Evolutionary conservation across 768 basidiomycete genomes (phyloP).

Genomic region (Phanerodontia chrysosporium): DNA sequence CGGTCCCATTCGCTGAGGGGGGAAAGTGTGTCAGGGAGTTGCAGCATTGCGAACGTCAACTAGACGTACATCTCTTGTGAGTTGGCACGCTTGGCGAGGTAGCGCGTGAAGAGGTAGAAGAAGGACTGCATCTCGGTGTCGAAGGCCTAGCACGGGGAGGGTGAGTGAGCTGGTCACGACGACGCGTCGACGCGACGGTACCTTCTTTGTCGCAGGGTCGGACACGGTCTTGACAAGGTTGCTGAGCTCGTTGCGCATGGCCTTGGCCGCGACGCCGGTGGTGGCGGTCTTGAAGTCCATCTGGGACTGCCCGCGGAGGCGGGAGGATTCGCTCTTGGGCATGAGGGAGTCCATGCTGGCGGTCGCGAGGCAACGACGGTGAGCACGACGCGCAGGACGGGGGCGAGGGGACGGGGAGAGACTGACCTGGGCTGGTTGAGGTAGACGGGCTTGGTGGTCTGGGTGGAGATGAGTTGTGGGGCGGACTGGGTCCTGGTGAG

Average conservation of each 20-base stretch:
- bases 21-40: background rate
- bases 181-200: conserved; percentile 26
- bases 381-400: conserved; percentile 11
- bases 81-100: conserved; percentile 84
- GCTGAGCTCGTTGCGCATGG: conserved; percentile 98
- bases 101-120: conserved; percentile 94
- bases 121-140: conserved; percentile 95
- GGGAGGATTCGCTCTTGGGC: conserved; percentile 64
- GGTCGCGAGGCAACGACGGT: conserved; percentile 25
- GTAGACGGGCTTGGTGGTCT: conserved; percentile 47
- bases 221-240: conserved; percentile 84
- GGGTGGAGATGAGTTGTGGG: conserved; percentile 58
- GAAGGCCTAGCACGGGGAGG: conserved; percentile 55
- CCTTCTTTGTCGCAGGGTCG: conserved; percentile 81
- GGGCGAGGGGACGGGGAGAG: conserved; percentile 17
- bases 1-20: conserved; percentile 29
- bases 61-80: conserved; percentile 69
- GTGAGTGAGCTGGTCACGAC: conserved; percentile 7
- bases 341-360: conserved; percentile 45
- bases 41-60: background rate
- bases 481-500: conserved; percentile 46
- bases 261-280: conserved; percentile 65
- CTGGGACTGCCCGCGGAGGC: conserved; percentile 72
- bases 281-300: conserved; percentile 98
- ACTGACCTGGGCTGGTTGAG: conserved; percentile 12